Evolutionary conservation across 441 rosid genomes (phyloP), one percentile per base, ranked within the genome.

Genomic region (Omphalea diandra): DNA sequence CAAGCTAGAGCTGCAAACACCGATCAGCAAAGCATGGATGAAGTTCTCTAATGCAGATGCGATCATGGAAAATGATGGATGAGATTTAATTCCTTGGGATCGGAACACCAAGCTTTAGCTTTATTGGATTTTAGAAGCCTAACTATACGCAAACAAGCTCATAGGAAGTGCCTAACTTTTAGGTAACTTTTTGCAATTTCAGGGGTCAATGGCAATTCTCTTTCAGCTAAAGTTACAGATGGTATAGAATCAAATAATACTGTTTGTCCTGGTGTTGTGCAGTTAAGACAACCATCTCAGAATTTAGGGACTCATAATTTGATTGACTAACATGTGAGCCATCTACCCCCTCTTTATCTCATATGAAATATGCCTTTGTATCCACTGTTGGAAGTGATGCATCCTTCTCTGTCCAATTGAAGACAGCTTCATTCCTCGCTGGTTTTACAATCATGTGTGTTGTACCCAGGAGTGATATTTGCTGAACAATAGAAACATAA

Each of bases 181-280:
- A 43, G n/a, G 60, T 10, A 38, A 20, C 1, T 29, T 32, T n/a
- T 52, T 14, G 8, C 10, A n/a, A 22, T 29, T 63, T 20, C 67
- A 70, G 73, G 74, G 15, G 54, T 27, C 52, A 40, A 53, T 40
- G 63, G 53, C 60, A 43, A 53, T n/a, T 50, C 38, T 50, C 62
- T 5, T 62, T 38, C 53, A 18, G 74, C 53, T 62, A 61, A 70
- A 43, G 32, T 40, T 62, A 6, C 68, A 40, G 61, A 63, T 6
- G 32, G 14, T 50, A 52, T 40, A 53, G 61, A 61, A 63, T 71
- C 55, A 20, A 53, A 32, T 15, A 41, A 53, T 14, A 68, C 40
- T 20, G 50, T 33, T 50, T 31, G 4, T 38, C 67, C 67, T 35
- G 67, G 36, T 38, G 14, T 24, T 36, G 17, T 11, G 9, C 55